Evolutionary conservation across 441 rosid species (phyloP).

Genomic region (Jatropha podagrica): DNA sequence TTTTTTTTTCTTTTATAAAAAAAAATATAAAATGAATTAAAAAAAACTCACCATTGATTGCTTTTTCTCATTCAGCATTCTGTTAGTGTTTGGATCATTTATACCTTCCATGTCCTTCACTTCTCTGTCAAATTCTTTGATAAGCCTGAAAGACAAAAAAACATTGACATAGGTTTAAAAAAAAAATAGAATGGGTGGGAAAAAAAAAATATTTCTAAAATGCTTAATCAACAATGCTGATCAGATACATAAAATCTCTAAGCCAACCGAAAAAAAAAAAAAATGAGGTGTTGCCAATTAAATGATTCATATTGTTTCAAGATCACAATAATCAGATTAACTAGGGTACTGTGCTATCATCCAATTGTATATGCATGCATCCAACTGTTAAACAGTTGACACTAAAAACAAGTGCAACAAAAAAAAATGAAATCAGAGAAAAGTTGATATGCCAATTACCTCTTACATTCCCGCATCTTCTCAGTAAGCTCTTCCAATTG

Average conservation of each 20-base stretch:
- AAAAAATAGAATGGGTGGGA: not conserved
- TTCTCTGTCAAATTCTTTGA: conserved; percentile 88
- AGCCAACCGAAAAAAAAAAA: not conserved
- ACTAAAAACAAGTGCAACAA: not conserved
- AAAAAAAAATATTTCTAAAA: not conserved
- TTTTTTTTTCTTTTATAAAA: not conserved
- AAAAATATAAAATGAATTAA: not conserved
- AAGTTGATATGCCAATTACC: conserved; percentile 34
- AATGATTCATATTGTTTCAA: not conserved
- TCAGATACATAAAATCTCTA: not conserved
- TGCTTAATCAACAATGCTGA: not conserved
- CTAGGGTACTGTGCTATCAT: not conserved
- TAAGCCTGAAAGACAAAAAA: conserved; percentile 56
- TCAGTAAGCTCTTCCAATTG: conserved; percentile 90
- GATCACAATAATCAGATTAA: not conserved
- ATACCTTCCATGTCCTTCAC: conserved; percentile 62
- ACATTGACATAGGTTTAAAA: not conserved
- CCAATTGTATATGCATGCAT: not conserved
- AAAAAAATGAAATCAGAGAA: not conserved
- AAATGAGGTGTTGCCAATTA: not conserved
- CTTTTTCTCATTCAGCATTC: conserved; percentile 74
- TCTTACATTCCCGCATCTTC: conserved; percentile 94
- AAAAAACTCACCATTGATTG: conserved; percentile 65
- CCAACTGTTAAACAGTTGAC: not conserved
- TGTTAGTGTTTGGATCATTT: conserved; percentile 62